Base-by-base conservation (phyloP, 495 filamentous ascomycete species). In the Podospora tetraspora region DNA sequence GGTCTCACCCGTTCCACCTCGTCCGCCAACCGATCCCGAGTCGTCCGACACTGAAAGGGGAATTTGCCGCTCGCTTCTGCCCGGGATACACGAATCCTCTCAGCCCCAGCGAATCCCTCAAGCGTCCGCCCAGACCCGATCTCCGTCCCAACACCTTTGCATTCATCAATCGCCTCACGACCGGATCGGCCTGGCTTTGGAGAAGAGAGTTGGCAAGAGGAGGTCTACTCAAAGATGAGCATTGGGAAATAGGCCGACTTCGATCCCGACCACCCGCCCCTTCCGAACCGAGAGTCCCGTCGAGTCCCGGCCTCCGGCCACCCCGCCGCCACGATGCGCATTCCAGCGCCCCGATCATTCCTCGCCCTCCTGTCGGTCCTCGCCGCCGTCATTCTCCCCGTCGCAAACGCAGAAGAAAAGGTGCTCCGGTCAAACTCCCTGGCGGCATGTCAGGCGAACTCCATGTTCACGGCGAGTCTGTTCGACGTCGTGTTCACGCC, bases 401-500 rank as follows among this genome's bases (percentile, higher is more conserved):
- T 69, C 21, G 69, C 66, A 11, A 25, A 59, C 62, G 79, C 74
- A 30, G 77, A 74, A n/a, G 66, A 52, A 52, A 52, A 75, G 24
- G 79, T 81, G 68, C 79, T 96, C 63, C 81, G 88, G 73, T 93
- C 92, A 57, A 91, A 86, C 71, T 92, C 92, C 57, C 82, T 96
- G 66, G 90, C 87, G 69, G 80, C 91, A 32, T 96, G 92, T 74
- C 90, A 92, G 78, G 83, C 86, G 52, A 88, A 91, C 74, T 91
- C 90, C 8, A 89, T 87, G 71, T 94, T 95, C 76, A 90, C 91
- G 4, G 92, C 92, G 59, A 91, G 89, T 70, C 83, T 93, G 27
- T 95, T 96, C 83, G 88, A 90, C 65, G 90, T 95, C 76, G 81
- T 83, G 65, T 95, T 92, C 79, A 92, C 89, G 3, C 92, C 92